Conservation (phyloP, 2,329 filamentous ascomycete genomes). For the Magnaporthiopsis rhizophila region DNA sequence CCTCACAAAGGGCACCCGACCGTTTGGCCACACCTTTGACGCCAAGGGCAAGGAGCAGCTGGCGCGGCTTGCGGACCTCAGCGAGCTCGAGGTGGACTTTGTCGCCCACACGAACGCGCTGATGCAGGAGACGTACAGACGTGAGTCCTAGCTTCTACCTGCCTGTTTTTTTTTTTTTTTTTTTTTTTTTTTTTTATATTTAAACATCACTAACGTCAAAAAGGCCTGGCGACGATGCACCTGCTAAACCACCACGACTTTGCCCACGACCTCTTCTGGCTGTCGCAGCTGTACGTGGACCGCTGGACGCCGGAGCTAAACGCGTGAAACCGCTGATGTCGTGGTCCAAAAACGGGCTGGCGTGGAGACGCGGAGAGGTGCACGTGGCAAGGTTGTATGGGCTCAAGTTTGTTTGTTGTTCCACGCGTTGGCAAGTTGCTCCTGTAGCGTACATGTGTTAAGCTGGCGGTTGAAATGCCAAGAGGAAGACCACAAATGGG, state of each 20-base stretch:
- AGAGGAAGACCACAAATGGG: not conserved
- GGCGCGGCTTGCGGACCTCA: not conserved
- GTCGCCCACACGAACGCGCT: not conserved
- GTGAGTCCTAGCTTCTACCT: not conserved
- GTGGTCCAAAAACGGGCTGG: too few species aligned
- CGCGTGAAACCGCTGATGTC: not conserved
- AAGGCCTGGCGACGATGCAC: too few species aligned
- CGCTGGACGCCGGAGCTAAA: conserved; percentile 11
- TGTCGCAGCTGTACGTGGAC: conserved; percentile 15
- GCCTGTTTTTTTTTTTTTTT: too few species aligned
- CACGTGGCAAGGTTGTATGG: not conserved
- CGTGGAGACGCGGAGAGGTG: not conserved
- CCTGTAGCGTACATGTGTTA: not conserved
- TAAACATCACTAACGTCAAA: too few species aligned
- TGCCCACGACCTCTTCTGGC: conserved; percentile 15
- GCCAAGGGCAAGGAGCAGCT: not conserved
- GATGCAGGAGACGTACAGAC: not conserved
- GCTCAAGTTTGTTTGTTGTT: not conserved
- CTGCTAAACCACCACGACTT: too few species aligned
- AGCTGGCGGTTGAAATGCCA: not conserved
- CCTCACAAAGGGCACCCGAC: conserved; percentile 14
- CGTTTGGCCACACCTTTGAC: not conserved
- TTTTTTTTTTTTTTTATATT: too few species aligned
- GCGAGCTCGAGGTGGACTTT: not conserved
- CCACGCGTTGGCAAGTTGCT: not conserved